These are phyloP conservation scores for Purpureocillium takamizusanense DNA, from an alignment of 2,329 filamentous ascomycete genomes.

Conservation along the genomic window DNA sequence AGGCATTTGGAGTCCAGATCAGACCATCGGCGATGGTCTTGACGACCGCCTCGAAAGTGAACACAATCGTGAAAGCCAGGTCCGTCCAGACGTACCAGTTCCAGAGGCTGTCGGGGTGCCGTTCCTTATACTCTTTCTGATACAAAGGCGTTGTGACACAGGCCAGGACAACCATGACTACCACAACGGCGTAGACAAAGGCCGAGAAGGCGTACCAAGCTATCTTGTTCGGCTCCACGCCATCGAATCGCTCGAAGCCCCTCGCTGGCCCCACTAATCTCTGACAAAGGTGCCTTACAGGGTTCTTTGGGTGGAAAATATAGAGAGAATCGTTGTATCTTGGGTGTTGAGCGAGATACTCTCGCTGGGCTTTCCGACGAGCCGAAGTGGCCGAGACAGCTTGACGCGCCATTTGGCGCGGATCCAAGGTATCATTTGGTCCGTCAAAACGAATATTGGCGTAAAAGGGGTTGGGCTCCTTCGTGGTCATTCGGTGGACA, in stretches of 20 bases:
- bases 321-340: conserved; percentile 90
- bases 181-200: conserved; percentile 87
- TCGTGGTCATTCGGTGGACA: conserved; percentile 44
- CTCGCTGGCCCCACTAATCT: conserved; percentile 84
- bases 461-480: conserved; percentile 93
- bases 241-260: conserved; percentile 78
- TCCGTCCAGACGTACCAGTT: conserved; percentile 98
- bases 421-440: conserved; percentile 71
- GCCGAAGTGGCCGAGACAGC: conserved; percentile 76
- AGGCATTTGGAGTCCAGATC: conserved; percentile 95
- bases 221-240: conserved; percentile 77
- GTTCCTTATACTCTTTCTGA: conserved; percentile 74
- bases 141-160: conserved; percentile 93
- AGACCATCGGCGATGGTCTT: conserved; percentile 94
- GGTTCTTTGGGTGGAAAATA: conserved; percentile 72
- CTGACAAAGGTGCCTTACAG: conserved; percentile 75
- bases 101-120: conserved; percentile 46
- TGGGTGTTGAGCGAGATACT: conserved; percentile 80
- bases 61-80: conserved; percentile 78
- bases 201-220: conserved; percentile 92
- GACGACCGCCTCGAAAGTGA: conserved; percentile 77
- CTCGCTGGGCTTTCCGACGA: conserved; percentile 78
- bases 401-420: conserved; percentile 80
- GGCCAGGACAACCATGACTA: conserved; percentile 94
- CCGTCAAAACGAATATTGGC: conserved; percentile 61